phyloP scores from a whole-genome alignment of 1,139 yeast species.

The Magnusiomyces magnusii region DNA sequence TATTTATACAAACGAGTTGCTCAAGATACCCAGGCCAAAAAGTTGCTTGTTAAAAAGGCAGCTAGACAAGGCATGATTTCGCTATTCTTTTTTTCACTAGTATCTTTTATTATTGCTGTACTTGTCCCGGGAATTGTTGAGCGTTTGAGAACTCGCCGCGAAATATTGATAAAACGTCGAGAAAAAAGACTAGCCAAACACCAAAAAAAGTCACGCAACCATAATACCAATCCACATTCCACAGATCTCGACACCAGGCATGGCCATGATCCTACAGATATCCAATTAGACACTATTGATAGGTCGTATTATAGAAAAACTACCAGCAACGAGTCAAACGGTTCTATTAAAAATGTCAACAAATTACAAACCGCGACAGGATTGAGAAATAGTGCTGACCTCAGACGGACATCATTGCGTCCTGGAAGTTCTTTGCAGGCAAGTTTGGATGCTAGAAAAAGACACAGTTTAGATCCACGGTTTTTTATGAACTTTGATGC shows the following conservation, averaged over 20 bases:
- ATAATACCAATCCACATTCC: not conserved
- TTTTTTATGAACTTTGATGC: not conserved
- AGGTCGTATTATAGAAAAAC: not conserved
- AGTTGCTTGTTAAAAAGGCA: constrained; percentile 31
- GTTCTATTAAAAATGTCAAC: not conserved
- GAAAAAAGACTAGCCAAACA: not conserved
- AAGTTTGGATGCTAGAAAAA: not conserved
- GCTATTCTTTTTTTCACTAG: constrained; percentile 32
- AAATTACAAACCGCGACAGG: not conserved
- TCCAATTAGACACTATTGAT: constrained; percentile 6
- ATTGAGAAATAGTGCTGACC: not conserved
- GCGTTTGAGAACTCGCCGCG: not conserved
- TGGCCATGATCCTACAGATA: constrained; percentile 2
- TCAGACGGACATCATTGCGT: not conserved
- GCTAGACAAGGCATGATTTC: constrained; percentile 37
- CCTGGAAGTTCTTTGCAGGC: not conserved
- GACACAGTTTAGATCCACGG: not conserved
- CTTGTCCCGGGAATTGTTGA: constrained; percentile 28
- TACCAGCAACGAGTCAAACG: not conserved
- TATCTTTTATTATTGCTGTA: constrained; percentile 32
- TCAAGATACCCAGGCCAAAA: constrained; percentile 21
- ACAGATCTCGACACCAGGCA: not conserved
- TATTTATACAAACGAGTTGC: constrained; percentile 11
- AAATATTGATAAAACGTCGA: not conserved
- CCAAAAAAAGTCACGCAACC: not conserved